phyloP scores from a whole-genome alignment of 1,284 basidiomycete species.

The Ustilago lituana region DNA sequence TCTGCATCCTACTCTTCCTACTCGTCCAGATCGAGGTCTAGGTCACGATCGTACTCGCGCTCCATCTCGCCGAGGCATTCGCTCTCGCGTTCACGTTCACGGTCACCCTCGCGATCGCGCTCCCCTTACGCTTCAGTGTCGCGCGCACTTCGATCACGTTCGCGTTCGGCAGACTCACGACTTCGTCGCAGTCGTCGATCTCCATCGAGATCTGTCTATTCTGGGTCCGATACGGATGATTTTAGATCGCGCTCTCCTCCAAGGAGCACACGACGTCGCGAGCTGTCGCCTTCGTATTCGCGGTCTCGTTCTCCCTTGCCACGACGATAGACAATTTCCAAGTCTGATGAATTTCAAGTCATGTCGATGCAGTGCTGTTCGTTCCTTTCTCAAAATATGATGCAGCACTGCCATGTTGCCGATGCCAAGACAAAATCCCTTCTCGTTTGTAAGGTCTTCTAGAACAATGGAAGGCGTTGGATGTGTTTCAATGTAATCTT shows the following conservation, averaged over 20 bases:
- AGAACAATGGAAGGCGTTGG: too few relatives aligned
- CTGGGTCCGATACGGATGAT: constrained; percentile 10
- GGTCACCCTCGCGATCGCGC: constrained; percentile 14
- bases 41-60: constrained; percentile 28
- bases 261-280: not conserved
- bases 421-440: too few relatives aligned
- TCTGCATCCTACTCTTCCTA: constrained; percentile 44
- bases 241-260: constrained; percentile 23
- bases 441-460: too few relatives aligned
- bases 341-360: not conserved
- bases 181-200: constrained; percentile 6
- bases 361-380: too few relatives aligned
- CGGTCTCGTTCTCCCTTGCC: constrained; percentile 18
- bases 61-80: constrained; percentile 17
- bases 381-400: too few relatives aligned
- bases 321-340: not conserved
- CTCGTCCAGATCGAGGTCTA: constrained; percentile 28
- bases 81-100: constrained; percentile 14
- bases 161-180: constrained; percentile 5
- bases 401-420: too few relatives aligned
- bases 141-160: constrained; percentile 15
- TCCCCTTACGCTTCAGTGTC: constrained; percentile 2
- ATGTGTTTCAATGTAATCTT: too few relatives aligned
- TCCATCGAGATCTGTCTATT: constrained; percentile 13
- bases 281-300: constrained; percentile 23